Evolutionary conservation across 2,329 filamentous ascomycete genomes (phyloP).

Genomic region (Rhinocladiella mackenziei): DNA sequence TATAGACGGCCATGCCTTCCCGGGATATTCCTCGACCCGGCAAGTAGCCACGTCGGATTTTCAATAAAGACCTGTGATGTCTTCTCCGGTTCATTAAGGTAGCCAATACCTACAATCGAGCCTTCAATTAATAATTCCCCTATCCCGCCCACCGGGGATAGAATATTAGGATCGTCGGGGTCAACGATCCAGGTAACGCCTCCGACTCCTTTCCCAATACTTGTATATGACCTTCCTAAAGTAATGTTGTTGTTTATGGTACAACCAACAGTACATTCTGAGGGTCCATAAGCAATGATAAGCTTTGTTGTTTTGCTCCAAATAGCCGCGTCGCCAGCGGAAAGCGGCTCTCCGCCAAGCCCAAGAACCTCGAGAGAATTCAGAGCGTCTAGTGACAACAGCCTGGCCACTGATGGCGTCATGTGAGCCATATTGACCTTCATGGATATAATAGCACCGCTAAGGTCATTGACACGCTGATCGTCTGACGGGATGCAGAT

Average conservation of each 20-base stretch:
- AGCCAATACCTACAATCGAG: constrained; percentile 46
- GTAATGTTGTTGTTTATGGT: constrained; percentile 38
- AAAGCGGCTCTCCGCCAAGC: constrained; percentile 31
- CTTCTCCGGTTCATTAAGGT: constrained; percentile 40
- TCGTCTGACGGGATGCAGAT: constrained; percentile 46
- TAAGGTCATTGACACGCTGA: constrained; percentile 45
- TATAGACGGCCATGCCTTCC: constrained; percentile 38
- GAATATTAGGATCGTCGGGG: constrained; percentile 36
- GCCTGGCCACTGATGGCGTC: constrained; percentile 56
- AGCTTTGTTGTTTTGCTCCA: constrained; percentile 38
- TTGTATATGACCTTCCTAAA: constrained; percentile 29
- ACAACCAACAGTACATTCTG: constrained; percentile 43
- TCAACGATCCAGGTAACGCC: constrained; percentile 41
- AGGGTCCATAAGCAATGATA: constrained; percentile 45
- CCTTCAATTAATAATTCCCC: constrained; percentile 49
- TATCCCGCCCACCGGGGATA: constrained; percentile 45
- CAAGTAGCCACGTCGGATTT: constrained; percentile 37
- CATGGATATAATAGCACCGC: constrained; percentile 49
- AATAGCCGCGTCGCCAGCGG: constrained; percentile 20
- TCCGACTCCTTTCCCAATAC: constrained; percentile 39
- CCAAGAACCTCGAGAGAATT: constrained; percentile 43
- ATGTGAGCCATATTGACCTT: constrained; percentile 53
- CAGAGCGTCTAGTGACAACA: constrained; percentile 43
- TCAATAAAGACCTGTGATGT: constrained; percentile 38
- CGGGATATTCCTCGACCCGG: constrained; percentile 26